Evolutionary conservation across 1,284 basidiomycete species (phyloP), one percentile per base, ranked within the genome.

Genomic region (Fistulina hepatica): DNA sequence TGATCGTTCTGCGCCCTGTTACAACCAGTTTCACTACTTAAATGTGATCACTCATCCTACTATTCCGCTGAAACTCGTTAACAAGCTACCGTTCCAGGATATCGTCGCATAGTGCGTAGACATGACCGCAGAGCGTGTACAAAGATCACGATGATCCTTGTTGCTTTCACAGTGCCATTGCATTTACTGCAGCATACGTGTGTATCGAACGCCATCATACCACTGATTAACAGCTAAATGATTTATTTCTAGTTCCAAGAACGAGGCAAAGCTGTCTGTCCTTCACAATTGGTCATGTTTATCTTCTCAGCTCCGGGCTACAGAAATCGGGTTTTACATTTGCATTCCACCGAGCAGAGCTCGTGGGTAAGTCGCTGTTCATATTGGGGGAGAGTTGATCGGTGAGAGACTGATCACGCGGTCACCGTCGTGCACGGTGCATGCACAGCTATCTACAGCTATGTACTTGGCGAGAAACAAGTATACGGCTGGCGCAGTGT

Each of bases 331-430:
- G 57, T 39, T 70, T 65, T 43, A 70, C 66, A 7, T 70, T 61
- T 43, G 67, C 66, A 4, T 68, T 68, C 46, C 64, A 67, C 49
- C 63, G 67, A 31, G 67, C 65, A 33, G 67, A 70, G 45, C 56
- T 69, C 38, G 62, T 69, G 41, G 67, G 67, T 68, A 53, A 19
- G 48, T 40, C 12, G 12, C 28, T 21, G 16, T 26, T 21, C 10
- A 23, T 30, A 21, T 31, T n/a, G 10, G 23, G 15, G 19, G 23
- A 11, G 21, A 16, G 10, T 8, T 20, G 13, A 15, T 13, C 13
- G 10, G n/a, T 31, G 26, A 11, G n/a, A 5, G 19, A 20, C 26
- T 26, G 33, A 7, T 7, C n/a, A n/a, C n/a, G n/a, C n/a, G n/a
- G n/a, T n/a, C n/a, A n/a, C n/a, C n/a, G n/a, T n/a, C n/a, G n/a